A percentile compares a stretch with the other conserved stretches of the same genome.
phyloP scores from a whole-genome alignment of 2,329 filamentous ascomycete species.

The Colletotrichum siamense region DNA sequence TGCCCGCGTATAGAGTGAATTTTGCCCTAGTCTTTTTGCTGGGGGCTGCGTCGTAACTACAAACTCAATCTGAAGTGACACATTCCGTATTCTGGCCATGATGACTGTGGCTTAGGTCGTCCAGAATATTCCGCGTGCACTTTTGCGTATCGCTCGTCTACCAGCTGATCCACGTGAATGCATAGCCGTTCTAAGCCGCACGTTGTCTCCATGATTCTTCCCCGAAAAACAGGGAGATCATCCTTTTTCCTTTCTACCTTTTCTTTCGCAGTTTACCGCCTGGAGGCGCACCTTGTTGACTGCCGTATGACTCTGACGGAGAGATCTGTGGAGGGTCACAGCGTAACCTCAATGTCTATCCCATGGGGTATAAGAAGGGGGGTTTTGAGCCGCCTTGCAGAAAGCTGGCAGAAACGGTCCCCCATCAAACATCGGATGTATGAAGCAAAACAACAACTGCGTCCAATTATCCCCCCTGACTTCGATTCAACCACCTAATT shows the following conservation, averaged over 20 bases:
- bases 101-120: neutral
- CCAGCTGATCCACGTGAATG: neutral
- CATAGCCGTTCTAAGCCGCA: neutral
- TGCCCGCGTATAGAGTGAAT: no score
- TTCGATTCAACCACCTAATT: neutral
- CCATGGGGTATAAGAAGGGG: no score
- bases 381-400: no score
- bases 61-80: neutral
- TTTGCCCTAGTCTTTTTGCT: no score
- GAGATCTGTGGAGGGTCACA: no score
- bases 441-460: neutral
- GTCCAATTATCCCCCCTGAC: rapidly evolving
- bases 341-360: no score
- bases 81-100: neutral
- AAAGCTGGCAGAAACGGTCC: no score
- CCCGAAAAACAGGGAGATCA: neutral
- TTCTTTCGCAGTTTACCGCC: no score
- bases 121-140: neutral
- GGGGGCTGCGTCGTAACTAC: no score
- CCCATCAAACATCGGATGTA: neutral
- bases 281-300: no score
- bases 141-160: neutral
- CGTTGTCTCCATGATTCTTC: neutral
- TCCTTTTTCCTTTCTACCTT: no score
- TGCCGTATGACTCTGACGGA: no score